Base-by-base conservation (phyloP, 2,329 filamentous ascomycete species). In the Emericellopsis atlantica region DNA sequence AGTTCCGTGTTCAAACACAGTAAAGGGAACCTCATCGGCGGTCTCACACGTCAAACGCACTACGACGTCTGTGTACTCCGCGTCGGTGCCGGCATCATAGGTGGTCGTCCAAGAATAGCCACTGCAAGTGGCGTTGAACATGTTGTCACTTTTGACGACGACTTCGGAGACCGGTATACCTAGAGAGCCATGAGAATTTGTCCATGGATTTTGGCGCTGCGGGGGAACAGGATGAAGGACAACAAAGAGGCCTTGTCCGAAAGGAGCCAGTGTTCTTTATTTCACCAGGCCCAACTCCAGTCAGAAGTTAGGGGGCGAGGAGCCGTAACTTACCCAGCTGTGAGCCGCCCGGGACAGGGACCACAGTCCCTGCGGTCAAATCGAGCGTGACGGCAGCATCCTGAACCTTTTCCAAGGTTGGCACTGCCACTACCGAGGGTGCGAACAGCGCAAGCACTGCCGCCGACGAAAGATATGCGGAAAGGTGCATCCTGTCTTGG, bases 71-170 rank as follows among this genome's bases (percentile, higher is more conserved):
- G 22, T 16, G 23, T 38, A 38, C 23, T 38, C 36, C 12, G 36
- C 22, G 4, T 38, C 23, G 18, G 36, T 38, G 14, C 7, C 36
- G 36, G 36, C 36, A 16, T 16, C 36, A 7, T 23, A 38, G 4
- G 36, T 38, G 18, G 36, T 38, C 4, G 36, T 38, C 36, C 36
- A 38, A 12, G 36, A 38, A 16, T 38, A 38, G 4, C 36, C 36
- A 22, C 10, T 23, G 36, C 36, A 38, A 3, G 16, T 29, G 23
- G 36, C 36, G 23, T 38, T 16, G 23, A 29, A 29, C 11, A 12
- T 12, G 4, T 10, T 12, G 16, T 38, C 36, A 22, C 36, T 38
- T 4, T 15, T 38, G 23, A 29, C 16, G 18, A 12, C 23, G 23
- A 38, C 36, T 23, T 23, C 12, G 12, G 36, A 12, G 36, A 38